Base-by-base conservation (phyloP, 176 grass and related monocot genomes). In the Phoenix roebelenii region DNA sequence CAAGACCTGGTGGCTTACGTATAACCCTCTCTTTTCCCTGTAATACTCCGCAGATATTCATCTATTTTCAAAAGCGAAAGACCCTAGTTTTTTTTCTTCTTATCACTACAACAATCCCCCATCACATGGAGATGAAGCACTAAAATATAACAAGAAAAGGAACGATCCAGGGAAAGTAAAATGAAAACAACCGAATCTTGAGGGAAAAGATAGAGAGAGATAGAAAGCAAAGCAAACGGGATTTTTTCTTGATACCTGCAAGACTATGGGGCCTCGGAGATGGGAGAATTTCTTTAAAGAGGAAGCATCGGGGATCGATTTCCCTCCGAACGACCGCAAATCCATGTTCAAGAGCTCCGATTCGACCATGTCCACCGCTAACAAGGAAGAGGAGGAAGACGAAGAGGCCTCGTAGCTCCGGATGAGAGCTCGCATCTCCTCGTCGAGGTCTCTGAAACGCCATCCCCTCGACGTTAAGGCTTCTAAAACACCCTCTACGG, bases 271-370 rank as follows among this genome's bases (percentile, higher is more conserved):
- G 16, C 86, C 83, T 69, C 84, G 82, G 44, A 96, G 56, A 59
- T 96, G 71, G 3, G 72, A 76, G 7, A 67, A 58, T 65, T 80
- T 82, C 69, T 73, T 82, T 15, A 59, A 16, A 30, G 78, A 44
- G 18, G 75, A 59, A 7, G 80, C 54, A 58, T 90, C 83, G 10
- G 77, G 86, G 6, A 96, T 80, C 1, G 69, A 66, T 50, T 80
- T 90, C 17, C 54, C 80, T 0, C 83, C 86, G 51, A 85, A 90
- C 3, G 67, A n/a, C 51, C 77, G 81, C 80, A 87, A 44, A 61
- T 90, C 77, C 69, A 87, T 75, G 78, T 79, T 60, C 68, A 82
- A 22, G 60, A 90, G 91, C 72, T 82, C 78, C 55, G 86, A 52
- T 44, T 90, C 86, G 55, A 90, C 66, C 57, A 74, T 74, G 56